Percentiles rank a stretch among this genome's conserved stretches.
These are phyloP conservation scores for Coniella lustricola DNA, from an alignment of 2,329 filamentous ascomycete genomes.

Conservation along the genomic window DNA sequence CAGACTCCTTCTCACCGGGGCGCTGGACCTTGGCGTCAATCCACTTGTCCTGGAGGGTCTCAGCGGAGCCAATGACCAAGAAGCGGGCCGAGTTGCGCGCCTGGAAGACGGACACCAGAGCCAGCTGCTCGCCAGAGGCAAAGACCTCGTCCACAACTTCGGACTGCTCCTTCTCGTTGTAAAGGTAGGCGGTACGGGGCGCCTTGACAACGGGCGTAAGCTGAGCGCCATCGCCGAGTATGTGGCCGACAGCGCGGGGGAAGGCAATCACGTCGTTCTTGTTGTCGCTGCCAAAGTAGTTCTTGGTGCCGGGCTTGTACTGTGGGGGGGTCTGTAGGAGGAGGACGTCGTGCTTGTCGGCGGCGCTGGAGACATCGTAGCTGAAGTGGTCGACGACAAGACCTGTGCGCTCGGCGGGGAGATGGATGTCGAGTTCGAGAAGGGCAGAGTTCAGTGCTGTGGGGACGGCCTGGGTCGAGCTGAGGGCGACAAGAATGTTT, in stretches of 20 bases:
- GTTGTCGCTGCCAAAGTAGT: slow-evolving; percentile 64
- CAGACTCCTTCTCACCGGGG: slow-evolving; percentile 39
- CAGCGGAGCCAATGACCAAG: slow-evolving; percentile 75
- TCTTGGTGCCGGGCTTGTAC: slow-evolving; percentile 61
- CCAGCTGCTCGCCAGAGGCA: slow-evolving; percentile 75
- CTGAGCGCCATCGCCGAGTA: slow-evolving; percentile 69
- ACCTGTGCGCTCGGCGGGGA: slow-evolving; percentile 79
- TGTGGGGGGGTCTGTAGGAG: slow-evolving; percentile 63
- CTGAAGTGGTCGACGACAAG: slow-evolving; percentile 94
- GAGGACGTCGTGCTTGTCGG: slow-evolving; percentile 83
- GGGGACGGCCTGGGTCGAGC: slow-evolving; percentile 62
- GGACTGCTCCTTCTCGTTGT: slow-evolving; percentile 83
- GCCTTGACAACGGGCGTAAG: slow-evolving; percentile 77
- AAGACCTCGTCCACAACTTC: slow-evolving; percentile 73
- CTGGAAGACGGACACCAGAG: slow-evolving; percentile 79
- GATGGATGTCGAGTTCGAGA: slow-evolving; percentile 77
- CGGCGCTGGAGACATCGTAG: slow-evolving; percentile 69
- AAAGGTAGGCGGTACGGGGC: slow-evolving; percentile 80
- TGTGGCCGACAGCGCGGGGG: slow-evolving; percentile 73
- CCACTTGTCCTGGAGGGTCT: slow-evolving; percentile 85
- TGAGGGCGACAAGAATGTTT: slow-evolving; percentile 83
- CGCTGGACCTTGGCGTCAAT: slow-evolving; percentile 73
- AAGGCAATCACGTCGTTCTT: slow-evolving; percentile 62
- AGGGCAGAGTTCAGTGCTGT: slow-evolving; percentile 71
- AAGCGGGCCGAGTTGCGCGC: slow-evolving; percentile 90